A percentile compares a stretch with the other conserved stretches of the same genome.
Evolutionary conservation across 2,329 filamentous ascomycete species (phyloP).

Genomic region (Arthroderma sp.): DNA sequence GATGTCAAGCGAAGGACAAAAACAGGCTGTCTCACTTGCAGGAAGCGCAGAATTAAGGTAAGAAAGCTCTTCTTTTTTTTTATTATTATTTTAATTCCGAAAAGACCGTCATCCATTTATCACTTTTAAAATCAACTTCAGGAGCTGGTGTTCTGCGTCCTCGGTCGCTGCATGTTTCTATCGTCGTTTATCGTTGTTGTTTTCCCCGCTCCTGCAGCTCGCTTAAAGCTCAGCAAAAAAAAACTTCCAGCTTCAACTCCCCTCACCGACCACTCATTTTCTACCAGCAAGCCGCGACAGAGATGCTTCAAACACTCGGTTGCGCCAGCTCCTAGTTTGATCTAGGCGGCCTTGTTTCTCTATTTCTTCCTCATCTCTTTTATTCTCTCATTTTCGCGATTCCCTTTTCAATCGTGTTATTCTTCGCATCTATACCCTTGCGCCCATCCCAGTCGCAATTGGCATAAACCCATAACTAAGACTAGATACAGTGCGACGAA

Average conservation of each 20-base stretch:
- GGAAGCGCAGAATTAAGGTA: slow-evolving; percentile 62
- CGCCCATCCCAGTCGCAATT: not conserved
- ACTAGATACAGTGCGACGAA: slow-evolving; percentile 70
- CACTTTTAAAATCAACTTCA: not conserved
- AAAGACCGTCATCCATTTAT: not conserved
- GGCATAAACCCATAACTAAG: not conserved
- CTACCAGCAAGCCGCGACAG: not conserved
- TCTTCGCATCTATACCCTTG: slow-evolving; percentile 8
- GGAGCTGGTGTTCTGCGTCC: not conserved
- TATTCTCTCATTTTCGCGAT: not conserved
- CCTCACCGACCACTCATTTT: not conserved
- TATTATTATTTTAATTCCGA: not conserved
- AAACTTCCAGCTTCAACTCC: slow-evolving; percentile 5
- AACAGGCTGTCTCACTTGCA: slow-evolving; percentile 56
- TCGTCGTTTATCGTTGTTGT: slow-evolving; percentile 1
- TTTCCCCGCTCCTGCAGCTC: slow-evolving; percentile 11
- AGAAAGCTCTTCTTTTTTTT: slow-evolving; percentile 21
- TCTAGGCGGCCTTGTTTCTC: not conserved
- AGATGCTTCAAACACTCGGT: not conserved
- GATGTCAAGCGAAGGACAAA: slow-evolving; percentile 67
- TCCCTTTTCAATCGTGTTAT: slow-evolving; percentile 1
- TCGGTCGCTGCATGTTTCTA: not conserved
- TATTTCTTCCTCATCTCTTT: not conserved
- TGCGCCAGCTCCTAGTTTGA: not conserved
- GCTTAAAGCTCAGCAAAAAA: slow-evolving; percentile 12